These are phyloP conservation scores for Sicyos edulis DNA, from an alignment of 306 rosid species.

Conservation along the genomic window DNA sequence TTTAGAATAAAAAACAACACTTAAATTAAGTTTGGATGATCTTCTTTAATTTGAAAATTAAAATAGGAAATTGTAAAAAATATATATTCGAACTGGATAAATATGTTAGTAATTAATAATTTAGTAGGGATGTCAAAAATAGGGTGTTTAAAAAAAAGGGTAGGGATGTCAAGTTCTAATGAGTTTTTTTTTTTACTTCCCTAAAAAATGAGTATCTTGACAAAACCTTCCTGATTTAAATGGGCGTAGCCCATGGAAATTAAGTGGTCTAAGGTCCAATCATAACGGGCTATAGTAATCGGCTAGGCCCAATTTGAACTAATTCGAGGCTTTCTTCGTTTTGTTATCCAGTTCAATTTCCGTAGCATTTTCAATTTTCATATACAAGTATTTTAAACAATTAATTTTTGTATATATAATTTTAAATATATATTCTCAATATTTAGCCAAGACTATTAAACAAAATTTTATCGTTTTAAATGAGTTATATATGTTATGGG, in stretches of 20 bases:
- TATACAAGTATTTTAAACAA: too few species aligned
- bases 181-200: not conserved
- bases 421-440: too few species aligned
- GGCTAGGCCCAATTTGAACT: not conserved
- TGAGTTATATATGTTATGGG: too few species aligned
- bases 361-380: not conserved
- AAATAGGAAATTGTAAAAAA: too few species aligned
- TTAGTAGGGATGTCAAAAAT: too few species aligned
- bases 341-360: not conserved
- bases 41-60: not conserved
- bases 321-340: not conserved
- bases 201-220: too few species aligned
- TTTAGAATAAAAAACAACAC: too few species aligned
- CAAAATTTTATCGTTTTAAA: too few species aligned
- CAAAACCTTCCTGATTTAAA: not conserved
- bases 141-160: not conserved
- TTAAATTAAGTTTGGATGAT: not conserved
- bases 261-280: not conserved
- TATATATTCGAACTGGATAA: not conserved
- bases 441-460: too few species aligned
- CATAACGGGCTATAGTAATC: not conserved
- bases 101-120: not conserved
- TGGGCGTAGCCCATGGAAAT: slow-evolving; percentile 8
- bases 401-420: too few species aligned
- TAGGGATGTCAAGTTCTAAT: not conserved